Conservation (phyloP, 768 basidiomycete species). For the Mycena amicta region DNA sequence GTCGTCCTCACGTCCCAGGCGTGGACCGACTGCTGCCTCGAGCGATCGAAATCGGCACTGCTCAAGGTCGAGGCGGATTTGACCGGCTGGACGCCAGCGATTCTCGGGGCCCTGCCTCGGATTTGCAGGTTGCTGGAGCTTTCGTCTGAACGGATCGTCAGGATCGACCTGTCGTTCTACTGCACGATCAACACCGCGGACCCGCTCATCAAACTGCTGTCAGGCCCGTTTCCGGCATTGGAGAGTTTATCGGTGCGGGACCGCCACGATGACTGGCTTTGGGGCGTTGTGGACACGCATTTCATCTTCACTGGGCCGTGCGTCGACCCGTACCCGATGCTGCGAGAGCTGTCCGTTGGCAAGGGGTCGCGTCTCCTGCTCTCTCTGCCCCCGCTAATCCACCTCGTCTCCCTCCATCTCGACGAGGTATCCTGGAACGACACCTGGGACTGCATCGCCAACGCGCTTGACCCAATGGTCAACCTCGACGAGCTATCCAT, state of each 20-base stretch:
- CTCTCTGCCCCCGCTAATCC: background rate
- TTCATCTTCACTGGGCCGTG: background rate
- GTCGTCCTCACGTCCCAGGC: constrained; percentile 1
- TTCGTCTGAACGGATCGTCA: background rate
- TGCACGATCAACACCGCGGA: background rate
- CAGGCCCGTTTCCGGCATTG: constrained; percentile 10
- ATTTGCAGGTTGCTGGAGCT: constrained; percentile 1
- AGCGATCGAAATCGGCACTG: constrained; percentile 10
- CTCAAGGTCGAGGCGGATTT: constrained; percentile 5
- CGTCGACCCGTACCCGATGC: constrained; percentile 3
- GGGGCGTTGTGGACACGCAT: background rate
- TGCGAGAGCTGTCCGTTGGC: constrained; percentile 2
- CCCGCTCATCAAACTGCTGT: background rate
- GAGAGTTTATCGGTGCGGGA: background rate
- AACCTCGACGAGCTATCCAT: constrained; percentile 7
- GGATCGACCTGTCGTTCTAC: constrained; percentile 2
- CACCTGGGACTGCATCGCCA: constrained; percentile 5
- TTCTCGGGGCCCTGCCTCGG: background rate
- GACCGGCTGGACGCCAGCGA: background rate
- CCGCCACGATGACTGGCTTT: background rate
- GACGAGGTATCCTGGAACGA: background rate
- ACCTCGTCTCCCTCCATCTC: constrained; percentile 6
- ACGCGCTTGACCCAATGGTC: constrained; percentile 1
- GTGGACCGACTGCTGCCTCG: constrained; percentile 9
- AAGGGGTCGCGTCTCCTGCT: background rate